Evolutionary conservation across 2,329 filamentous ascomycete genomes (phyloP).

Genomic region (Hypoxylon sp.): DNA sequence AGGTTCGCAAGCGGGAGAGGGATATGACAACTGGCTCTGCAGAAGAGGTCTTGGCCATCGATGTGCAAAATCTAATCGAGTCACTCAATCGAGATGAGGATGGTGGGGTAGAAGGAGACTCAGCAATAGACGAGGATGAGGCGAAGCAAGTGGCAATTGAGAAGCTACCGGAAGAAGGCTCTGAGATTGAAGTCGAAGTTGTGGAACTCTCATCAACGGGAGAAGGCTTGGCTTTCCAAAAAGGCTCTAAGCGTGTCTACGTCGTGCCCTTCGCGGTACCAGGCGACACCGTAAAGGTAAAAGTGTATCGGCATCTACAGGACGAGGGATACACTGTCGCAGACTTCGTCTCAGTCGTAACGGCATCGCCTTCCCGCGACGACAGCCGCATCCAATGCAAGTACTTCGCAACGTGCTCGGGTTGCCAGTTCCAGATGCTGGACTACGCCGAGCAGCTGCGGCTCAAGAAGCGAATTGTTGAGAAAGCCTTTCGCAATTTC

Average conservation of each 20-base stretch:
- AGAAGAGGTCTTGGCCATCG: slow-evolving; percentile 76
- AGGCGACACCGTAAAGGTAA: slow-evolving; percentile 84
- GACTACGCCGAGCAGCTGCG: slow-evolving; percentile 87
- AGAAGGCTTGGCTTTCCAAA: slow-evolving; percentile 85
- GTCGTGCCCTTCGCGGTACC: slow-evolving; percentile 91
- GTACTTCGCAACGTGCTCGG: slow-evolving; percentile 90
- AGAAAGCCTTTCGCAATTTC: slow-evolving; percentile 94
- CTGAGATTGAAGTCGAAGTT: slow-evolving; percentile 87
- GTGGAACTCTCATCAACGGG: slow-evolving; percentile 89
- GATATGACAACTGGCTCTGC: slow-evolving; percentile 73
- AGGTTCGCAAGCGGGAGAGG: slow-evolving; percentile 69
- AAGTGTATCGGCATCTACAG: slow-evolving; percentile 80
- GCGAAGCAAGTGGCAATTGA: slow-evolving; percentile 46
- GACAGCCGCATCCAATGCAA: slow-evolving; percentile 82
- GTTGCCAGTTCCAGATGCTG: slow-evolving; percentile 98
- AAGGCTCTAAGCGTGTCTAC: slow-evolving; percentile 78
- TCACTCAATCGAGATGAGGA: slow-evolving; percentile 57
- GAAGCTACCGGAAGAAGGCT: slow-evolving; percentile 74
- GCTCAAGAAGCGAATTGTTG: slow-evolving; percentile 87
- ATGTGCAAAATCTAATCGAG: slow-evolving; percentile 71
- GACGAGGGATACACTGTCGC: slow-evolving; percentile 79
- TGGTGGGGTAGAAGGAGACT: slow-evolving; percentile 42
- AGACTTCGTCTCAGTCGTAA: slow-evolving; percentile 84
- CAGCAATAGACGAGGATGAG: slow-evolving; percentile 45
- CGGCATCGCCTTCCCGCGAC: slow-evolving; percentile 81